Evolutionary conservation across 331 rosid species (phyloP).

Genomic region (Prunus yedoensis): DNA sequence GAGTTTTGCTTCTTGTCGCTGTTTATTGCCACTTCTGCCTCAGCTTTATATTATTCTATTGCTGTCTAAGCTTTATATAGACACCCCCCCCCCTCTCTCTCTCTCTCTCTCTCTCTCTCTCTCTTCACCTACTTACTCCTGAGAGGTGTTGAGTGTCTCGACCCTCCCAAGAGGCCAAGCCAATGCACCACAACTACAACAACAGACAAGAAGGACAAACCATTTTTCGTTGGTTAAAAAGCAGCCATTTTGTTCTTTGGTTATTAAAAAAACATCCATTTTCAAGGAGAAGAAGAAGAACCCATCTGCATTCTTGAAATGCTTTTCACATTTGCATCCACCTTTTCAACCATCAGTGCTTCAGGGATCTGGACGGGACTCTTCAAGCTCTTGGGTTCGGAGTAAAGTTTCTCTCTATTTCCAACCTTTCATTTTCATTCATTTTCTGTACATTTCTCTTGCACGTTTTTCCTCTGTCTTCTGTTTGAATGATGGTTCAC

Average conservation of each 20-base stretch:
- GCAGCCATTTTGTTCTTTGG: no score
- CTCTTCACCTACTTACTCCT: neutral
- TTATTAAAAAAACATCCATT: no score
- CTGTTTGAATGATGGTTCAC: slow-evolving; percentile 13
- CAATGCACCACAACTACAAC: slow-evolving; percentile 16
- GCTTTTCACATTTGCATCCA: neutral
- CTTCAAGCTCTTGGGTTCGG: neutral
- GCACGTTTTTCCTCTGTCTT: neutral
- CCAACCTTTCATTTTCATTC: neutral
- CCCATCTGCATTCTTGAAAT: slow-evolving; percentile 6
- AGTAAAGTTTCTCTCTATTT: slow-evolving; percentile 9
- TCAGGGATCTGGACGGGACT: slow-evolving; percentile 21
- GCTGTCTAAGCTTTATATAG: neutral
- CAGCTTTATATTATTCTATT: neutral
- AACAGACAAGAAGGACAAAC: neutral
- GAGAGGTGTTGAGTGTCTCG: neutral
- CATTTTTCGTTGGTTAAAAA: neutral
- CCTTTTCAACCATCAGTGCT: slow-evolving; percentile 13
- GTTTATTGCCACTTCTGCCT: slow-evolving; percentile 16
- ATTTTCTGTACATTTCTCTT: slow-evolving; percentile 1
- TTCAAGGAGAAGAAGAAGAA: slow-evolving; percentile 6
- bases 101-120: neutral
- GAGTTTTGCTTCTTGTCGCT: slow-evolving; percentile 26
- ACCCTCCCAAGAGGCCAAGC: neutral
- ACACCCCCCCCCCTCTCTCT: neutral